Evolutionary conservation across 371 early-diverging fungal genomes (phyloP), one percentile per base, ranked within the genome.

Genomic region (Edhazardia aedis): DNA sequence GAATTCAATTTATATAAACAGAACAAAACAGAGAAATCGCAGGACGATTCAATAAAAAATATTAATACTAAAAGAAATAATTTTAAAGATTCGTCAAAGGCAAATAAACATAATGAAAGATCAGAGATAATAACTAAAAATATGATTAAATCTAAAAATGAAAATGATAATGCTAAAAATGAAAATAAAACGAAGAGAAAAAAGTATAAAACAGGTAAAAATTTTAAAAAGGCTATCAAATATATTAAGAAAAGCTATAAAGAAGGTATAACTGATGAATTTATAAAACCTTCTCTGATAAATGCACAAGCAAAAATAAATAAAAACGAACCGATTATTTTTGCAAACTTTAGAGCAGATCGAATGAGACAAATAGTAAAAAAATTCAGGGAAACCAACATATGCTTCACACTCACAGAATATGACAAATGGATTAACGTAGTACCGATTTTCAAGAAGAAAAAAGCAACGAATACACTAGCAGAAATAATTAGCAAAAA

Each of bases 291-390:
- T 26, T 84, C 90, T 61, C 82, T 93, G 37, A 70, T 81, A 42
- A 25, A 62, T 25, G 53, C 46, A 9, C 76, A 79, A 29, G 86
- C 87, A 33, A 68, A 74, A 59, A 80, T 92, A 58, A 61, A 75
- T 61, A 27, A 22, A 37, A 68, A 65, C 53, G 88, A 86, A 61
- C 80, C 82, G 37, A 59, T 90, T 58, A 78, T 88, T 70, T 84
- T 85, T 76, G 85, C 84, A 75, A 85, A 91, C 73, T 88, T 80
- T 76, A 80, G 99, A 53, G 82, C 87, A 33, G 99, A 98, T 74
- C 83, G 99, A 62, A 91, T 93, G 88, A 84, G 90, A 62, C 86
- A 98, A 72, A 80, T 98, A 59, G 70, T 77, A 67, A 74, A 81
- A 63, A 19, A n/a, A 28, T 16, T 38, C 46, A 39, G 23, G 47